phyloP scores from a whole-genome alignment of 495 filamentous ascomycete species.

The Aspergillus ellipticus region DNA sequence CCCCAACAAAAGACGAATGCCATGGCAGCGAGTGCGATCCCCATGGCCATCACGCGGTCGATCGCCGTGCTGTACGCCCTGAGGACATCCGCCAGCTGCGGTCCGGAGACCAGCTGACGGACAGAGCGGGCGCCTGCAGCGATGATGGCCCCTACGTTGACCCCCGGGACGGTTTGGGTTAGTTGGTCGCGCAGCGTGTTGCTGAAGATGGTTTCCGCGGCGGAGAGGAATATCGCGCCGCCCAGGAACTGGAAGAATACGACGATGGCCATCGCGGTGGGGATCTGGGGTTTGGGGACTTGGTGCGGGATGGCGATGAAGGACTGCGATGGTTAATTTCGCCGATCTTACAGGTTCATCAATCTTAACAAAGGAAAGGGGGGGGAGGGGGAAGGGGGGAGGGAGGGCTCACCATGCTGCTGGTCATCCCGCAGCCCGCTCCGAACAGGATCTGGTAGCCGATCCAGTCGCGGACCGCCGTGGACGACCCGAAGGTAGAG shows the following conservation, averaged over 20 bases:
- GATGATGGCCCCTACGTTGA: slow-evolving; percentile 2
- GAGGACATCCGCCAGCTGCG: slow-evolving; percentile 47
- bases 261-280: slow-evolving; percentile 35
- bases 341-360: no score
- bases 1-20: background rate
- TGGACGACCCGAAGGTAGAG: slow-evolving; percentile 48
- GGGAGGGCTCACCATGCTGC: slow-evolving; percentile 12
- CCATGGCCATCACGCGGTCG: slow-evolving; percentile 15
- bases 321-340: slow-evolving; percentile 15
- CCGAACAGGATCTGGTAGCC: slow-evolving; percentile 61
- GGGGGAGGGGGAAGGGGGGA: no score
- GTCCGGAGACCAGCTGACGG: slow-evolving; percentile 38
- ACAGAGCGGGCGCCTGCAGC: slow-evolving; percentile 7
- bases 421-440: slow-evolving; percentile 1
- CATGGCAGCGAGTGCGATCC: background rate
- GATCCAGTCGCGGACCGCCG: slow-evolving; percentile 52
- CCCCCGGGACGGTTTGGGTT: slow-evolving; percentile 23
- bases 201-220: slow-evolving; percentile 3
- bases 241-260: slow-evolving; percentile 6
- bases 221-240: slow-evolving; percentile 2
- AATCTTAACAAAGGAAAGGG: no score
- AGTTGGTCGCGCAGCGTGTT: background rate
- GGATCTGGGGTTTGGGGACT: slow-evolving; percentile 35
- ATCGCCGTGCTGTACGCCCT: slow-evolving; percentile 50
- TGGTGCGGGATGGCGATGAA: slow-evolving; percentile 52